Percentiles rank a stretch among this genome's conserved stretches.
phyloP scores from a whole-genome alignment of 1,284 basidiomycete genomes.

The Stereum hirsutum region DNA sequence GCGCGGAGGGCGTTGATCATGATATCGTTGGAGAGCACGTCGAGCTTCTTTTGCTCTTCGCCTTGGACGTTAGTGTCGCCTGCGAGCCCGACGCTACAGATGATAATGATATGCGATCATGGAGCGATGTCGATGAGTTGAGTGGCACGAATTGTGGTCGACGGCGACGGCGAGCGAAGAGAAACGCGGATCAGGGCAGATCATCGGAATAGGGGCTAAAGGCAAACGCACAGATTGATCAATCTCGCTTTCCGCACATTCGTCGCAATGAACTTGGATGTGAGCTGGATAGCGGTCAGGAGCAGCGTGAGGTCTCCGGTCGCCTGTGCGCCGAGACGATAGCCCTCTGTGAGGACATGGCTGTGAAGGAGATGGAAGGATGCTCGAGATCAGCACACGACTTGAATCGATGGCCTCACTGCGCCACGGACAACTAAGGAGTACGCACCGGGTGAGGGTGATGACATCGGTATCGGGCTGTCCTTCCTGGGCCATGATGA shows the following conservation, averaged over 20 bases:
- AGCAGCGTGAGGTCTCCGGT: constrained; percentile 94
- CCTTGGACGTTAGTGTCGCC: constrained; percentile 97
- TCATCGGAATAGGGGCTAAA: not conserved
- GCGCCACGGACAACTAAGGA: constrained; percentile 7
- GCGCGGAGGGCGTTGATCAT: constrained; percentile 96
- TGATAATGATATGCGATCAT: constrained; percentile 8
- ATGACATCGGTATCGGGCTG: constrained; percentile 80
- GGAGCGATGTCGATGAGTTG: constrained; percentile 4
- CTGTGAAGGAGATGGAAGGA: constrained; percentile 25
- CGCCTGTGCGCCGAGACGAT: constrained; percentile 69
- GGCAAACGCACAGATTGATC: constrained; percentile 81
- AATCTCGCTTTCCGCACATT: constrained; percentile 95
- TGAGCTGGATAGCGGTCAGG: constrained; percentile 92
- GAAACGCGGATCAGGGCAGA: not conserved
- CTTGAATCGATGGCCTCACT: not conserved
- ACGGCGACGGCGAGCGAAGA: not conserved
- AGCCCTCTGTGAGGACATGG: constrained; percentile 80
- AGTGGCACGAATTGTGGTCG: not conserved
- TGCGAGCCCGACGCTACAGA: constrained; percentile 79
- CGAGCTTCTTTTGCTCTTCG: constrained; percentile 99
- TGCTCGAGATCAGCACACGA: constrained; percentile 7
- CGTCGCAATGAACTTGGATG: constrained; percentile 95
- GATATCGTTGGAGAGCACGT: constrained; percentile 97
- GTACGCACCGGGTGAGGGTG: constrained; percentile 76
- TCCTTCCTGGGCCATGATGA: constrained; percentile 50